Conservation (phyloP, 106 monocot species). For the Phalaenopsis equestris region DNA sequence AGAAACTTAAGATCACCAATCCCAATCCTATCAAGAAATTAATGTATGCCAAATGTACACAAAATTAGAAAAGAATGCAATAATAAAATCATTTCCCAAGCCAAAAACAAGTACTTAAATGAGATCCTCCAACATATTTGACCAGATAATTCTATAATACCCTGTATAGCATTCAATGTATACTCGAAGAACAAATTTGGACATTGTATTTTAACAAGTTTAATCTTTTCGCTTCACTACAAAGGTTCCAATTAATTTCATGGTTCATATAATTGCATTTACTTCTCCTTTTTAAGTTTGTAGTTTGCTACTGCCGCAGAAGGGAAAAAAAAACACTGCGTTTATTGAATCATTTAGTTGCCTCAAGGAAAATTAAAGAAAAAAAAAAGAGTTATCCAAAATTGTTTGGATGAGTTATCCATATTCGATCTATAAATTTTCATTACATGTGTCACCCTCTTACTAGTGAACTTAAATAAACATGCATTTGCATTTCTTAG, state of each 20-base stretch:
- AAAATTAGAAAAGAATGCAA: neutral
- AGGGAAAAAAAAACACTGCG: neutral
- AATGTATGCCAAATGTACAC: neutral
- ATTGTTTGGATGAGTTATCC: neutral
- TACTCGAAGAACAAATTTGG: neutral
- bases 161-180: neutral
- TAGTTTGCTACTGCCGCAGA: neutral
- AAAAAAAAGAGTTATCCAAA: neutral
- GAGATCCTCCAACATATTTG: neutral
- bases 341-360: no score
- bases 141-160: neutral
- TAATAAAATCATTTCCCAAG: neutral
- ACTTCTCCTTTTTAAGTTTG: neutral
- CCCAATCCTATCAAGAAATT: neutral
- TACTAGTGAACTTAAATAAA: neutral
- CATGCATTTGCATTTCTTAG: neutral
- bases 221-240: neutral
- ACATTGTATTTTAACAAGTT: neutral
- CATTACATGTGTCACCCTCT: neutral
- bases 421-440: neutral
- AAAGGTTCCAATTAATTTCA: neutral
- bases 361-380: neutral
- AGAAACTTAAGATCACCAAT: neutral
- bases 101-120: neutral
- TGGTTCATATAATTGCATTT: neutral